Conservation (phyloP, 371 early-diverging fungal genomes). For the Actinomortierella wolfii region DNA sequence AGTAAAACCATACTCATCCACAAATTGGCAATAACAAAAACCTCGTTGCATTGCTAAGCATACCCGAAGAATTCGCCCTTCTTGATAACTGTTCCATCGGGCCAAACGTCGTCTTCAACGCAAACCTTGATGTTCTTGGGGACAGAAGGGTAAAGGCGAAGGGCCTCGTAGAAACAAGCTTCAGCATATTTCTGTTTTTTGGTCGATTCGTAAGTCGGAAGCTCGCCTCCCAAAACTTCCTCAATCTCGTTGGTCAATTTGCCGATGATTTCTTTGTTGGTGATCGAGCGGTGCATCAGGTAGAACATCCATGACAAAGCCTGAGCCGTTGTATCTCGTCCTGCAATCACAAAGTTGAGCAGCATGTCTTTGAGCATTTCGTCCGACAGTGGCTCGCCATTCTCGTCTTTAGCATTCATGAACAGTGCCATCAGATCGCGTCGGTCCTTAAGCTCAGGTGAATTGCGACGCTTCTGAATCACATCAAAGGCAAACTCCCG, state of each 20-base stretch:
- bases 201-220: slow-evolving; percentile 26
- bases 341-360: slow-evolving; percentile 61
- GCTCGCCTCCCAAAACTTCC: slow-evolving; percentile 9
- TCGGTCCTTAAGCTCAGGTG: slow-evolving; percentile 17
- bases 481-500: slow-evolving; percentile 52
- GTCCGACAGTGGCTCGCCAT: slow-evolving; percentile 55
- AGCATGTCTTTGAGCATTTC: slow-evolving; percentile 67
- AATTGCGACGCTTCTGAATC: slow-evolving; percentile 49
- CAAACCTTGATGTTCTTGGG: slow-evolving; percentile 69
- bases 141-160: slow-evolving; percentile 74
- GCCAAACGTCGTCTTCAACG: slow-evolving; percentile 67
- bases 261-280: slow-evolving; percentile 53
- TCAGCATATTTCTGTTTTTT: slow-evolving; percentile 28
- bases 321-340: slow-evolving; percentile 61
- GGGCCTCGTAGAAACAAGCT: slow-evolving; percentile 61
- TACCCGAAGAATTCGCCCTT: slow-evolving; percentile 48
- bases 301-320: slow-evolving; percentile 79
- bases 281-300: slow-evolving; percentile 43
- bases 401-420: slow-evolving; percentile 59
- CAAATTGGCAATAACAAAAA: too few species aligned
- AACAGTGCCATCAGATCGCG: slow-evolving; percentile 67
- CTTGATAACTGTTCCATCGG: slow-evolving; percentile 63
- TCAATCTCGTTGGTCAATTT: slow-evolving; percentile 61
- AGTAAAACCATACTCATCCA: too few species aligned
- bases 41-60: too few species aligned